Evolutionary conservation across 768 basidiomycete species (phyloP).

Genomic region (Suillus paluster): DNA sequence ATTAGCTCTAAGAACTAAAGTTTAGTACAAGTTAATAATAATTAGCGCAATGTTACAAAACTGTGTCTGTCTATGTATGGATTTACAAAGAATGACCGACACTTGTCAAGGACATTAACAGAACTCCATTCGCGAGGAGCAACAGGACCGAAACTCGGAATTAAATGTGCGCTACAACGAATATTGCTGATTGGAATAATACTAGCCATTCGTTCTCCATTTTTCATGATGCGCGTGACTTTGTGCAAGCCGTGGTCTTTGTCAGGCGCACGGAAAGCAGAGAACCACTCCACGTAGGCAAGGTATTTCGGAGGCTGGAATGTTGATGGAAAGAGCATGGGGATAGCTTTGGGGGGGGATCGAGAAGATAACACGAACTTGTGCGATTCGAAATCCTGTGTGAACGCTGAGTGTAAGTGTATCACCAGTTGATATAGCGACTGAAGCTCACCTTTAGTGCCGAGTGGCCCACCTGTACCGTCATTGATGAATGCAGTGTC

Average conservation of each 20-base stretch:
- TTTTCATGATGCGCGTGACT: no score
- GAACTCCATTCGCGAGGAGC: constrained; percentile 37
- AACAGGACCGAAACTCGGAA: constrained; percentile 34
- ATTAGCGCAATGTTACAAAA: constrained; percentile 17
- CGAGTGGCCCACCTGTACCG: constrained; percentile 9
- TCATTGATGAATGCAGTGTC: constrained; percentile 19
- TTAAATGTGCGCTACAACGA: constrained; percentile 32
- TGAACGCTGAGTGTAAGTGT: no score
- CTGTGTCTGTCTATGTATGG: constrained; percentile 32
- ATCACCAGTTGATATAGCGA: no score
- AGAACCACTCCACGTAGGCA: constrained; percentile 16
- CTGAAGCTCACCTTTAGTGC: constrained; percentile 28
- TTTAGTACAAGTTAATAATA: no score
- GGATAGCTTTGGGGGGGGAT: constrained; percentile 5
- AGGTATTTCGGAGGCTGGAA: constrained; percentile 20
- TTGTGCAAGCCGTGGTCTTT: no score
- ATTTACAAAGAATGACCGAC: constrained; percentile 35
- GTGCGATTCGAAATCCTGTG: constrained; percentile 14
- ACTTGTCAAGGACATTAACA: constrained; percentile 36
- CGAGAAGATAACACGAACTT: constrained; percentile 11
- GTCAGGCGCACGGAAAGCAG: constrained; percentile 1
- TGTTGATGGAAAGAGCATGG: constrained; percentile 21
- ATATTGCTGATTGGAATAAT: constrained; percentile 19
- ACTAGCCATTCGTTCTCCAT: no score
- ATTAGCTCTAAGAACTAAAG: no score